phyloP scores from a whole-genome alignment of 805 yeast genomes.

The Suhomyces prunicola region DNA sequence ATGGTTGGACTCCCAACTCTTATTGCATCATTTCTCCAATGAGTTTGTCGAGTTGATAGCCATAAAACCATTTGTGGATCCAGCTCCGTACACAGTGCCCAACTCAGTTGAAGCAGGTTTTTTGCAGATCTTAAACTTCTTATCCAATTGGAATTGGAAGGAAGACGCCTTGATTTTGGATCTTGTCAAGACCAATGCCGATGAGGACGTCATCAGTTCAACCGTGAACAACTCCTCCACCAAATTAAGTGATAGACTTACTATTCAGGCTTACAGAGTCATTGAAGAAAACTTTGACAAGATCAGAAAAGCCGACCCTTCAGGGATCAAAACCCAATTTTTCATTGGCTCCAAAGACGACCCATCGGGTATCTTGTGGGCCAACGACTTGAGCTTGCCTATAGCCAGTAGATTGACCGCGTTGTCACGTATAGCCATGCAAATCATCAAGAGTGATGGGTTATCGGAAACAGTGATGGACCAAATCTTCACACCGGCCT shows the following conservation, averaged over 20 bases:
- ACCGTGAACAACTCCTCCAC: slow-evolving; percentile 1
- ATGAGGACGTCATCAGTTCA: slow-evolving; percentile 14
- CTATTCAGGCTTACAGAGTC: slow-evolving; percentile 57
- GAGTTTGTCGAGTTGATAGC: slow-evolving; percentile 82
- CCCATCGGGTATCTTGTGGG: slow-evolving; percentile 84
- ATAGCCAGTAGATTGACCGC: slow-evolving; percentile 88
- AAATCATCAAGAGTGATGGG: slow-evolving; percentile 49
- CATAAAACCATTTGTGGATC: slow-evolving; percentile 79
- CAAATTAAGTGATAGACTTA: slow-evolving; percentile 54
- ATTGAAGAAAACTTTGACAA: slow-evolving; percentile 64
- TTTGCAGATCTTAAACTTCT: slow-evolving; percentile 62
- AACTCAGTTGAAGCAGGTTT: slow-evolving; percentile 79
- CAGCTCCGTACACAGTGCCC: slow-evolving; percentile 82
- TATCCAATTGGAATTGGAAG: slow-evolving; percentile 92
- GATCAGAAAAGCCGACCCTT: slow-evolving; percentile 76
- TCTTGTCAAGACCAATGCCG: slow-evolving; percentile 47
- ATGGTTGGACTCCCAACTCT: slow-evolving; percentile 84
- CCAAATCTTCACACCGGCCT: slow-evolving; percentile 73
- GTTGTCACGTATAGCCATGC: slow-evolving; percentile 70
- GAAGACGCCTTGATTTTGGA: slow-evolving; percentile 83
- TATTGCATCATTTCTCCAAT: slow-evolving; percentile 68
- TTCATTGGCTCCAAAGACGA: slow-evolving; percentile 84
- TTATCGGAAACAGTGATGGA: slow-evolving; percentile 38
- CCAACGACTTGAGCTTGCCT: slow-evolving; percentile 60
- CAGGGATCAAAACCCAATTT: slow-evolving; percentile 71